phyloP scores from a whole-genome alignment of 129 eudicot species.

The Pittosporum tobira region DNA sequence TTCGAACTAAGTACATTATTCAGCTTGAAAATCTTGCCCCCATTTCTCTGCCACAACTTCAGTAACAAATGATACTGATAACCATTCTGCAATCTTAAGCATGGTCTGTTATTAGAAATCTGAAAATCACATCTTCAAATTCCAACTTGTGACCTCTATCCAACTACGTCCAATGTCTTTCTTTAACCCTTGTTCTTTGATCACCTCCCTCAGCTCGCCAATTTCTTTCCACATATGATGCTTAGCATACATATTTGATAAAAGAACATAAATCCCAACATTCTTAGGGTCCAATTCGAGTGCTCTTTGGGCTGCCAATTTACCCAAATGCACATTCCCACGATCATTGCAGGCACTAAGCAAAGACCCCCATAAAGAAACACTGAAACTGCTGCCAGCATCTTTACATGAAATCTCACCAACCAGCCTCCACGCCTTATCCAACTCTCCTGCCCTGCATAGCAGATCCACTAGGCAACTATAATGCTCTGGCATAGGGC shows the following conservation, averaged over 20 bases:
- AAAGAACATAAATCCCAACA: slow-evolving; percentile 54
- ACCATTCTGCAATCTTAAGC: too few relatives aligned
- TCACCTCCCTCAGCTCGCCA: slow-evolving; percentile 40
- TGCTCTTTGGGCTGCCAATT: slow-evolving; percentile 61
- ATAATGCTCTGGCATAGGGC: slow-evolving; percentile 55
- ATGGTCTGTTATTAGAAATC: too few relatives aligned
- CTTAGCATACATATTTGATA: slow-evolving; percentile 71
- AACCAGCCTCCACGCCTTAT: slow-evolving; percentile 58
- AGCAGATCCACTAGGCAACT: slow-evolving; percentile 71
- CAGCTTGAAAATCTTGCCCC: too few relatives aligned
- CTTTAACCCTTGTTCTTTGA: slow-evolving; percentile 49
- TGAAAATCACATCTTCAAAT: too few relatives aligned
- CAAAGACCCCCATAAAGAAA: slow-evolving; percentile 70
- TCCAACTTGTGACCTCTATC: slow-evolving; percentile 29
- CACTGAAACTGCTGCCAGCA: slow-evolving; percentile 10
- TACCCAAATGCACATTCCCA: slow-evolving; percentile 60
- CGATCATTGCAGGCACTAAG: slow-evolving; percentile 53
- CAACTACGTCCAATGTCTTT: slow-evolving; percentile 63
- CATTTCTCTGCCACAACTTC: too few relatives aligned
- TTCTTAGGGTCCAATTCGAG: slow-evolving; percentile 66
- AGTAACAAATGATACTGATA: too few relatives aligned
- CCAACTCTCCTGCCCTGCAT: slow-evolving; percentile 78
- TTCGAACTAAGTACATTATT: too few relatives aligned
- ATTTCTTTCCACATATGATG: slow-evolving; percentile 66
- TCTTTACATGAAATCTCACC: slow-evolving; percentile 37